Percentiles rank a stretch among this genome's conserved stretches.
Evolutionary conservation across 768 basidiomycete genomes (phyloP).

Genomic region (Podaxis sp.): DNA sequence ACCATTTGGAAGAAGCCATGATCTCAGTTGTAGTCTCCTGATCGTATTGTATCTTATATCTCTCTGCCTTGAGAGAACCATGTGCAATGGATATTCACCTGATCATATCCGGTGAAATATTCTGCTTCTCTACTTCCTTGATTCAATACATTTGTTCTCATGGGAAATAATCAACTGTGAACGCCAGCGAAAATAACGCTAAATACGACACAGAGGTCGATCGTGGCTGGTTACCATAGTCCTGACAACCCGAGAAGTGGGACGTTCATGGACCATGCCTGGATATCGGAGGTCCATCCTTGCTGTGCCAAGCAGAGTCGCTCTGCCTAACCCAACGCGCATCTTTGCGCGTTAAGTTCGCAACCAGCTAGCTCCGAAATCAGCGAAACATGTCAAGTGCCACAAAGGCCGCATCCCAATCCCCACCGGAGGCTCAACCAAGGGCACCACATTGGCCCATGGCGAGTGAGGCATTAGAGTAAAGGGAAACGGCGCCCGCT

Average conservation of each 20-base stretch:
- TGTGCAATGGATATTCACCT: slow-evolving; percentile 9
- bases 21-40: not conserved
- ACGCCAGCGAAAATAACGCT: not conserved
- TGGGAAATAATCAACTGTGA: not conserved
- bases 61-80: not conserved
- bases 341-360: slow-evolving; percentile 47
- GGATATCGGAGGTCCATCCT: slow-evolving; percentile 14
- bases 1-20: slow-evolving; percentile 5
- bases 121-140: slow-evolving; percentile 1
- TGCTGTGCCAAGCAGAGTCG: slow-evolving; percentile 19
- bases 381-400: slow-evolving; percentile 81
- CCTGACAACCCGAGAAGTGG: no score
- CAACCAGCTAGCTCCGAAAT: slow-evolving; percentile 75
- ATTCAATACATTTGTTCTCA: not conserved
- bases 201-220: no score
- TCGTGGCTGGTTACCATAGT: no score
- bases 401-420: slow-evolving; percentile 90
- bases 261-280: no score
- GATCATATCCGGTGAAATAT: not conserved
- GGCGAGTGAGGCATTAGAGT: slow-evolving; percentile 93
- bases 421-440: slow-evolving; percentile 85
- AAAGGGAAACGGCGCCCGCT: slow-evolving; percentile 73
- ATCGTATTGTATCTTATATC: slow-evolving; percentile 1
- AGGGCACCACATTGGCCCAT: slow-evolving; percentile 89
- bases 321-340: slow-evolving; percentile 29